Evolutionary conservation across 2,329 filamentous ascomycete genomes (phyloP), one percentile per base, ranked within the genome.

Genomic region (Aspergillus caelatus): DNA sequence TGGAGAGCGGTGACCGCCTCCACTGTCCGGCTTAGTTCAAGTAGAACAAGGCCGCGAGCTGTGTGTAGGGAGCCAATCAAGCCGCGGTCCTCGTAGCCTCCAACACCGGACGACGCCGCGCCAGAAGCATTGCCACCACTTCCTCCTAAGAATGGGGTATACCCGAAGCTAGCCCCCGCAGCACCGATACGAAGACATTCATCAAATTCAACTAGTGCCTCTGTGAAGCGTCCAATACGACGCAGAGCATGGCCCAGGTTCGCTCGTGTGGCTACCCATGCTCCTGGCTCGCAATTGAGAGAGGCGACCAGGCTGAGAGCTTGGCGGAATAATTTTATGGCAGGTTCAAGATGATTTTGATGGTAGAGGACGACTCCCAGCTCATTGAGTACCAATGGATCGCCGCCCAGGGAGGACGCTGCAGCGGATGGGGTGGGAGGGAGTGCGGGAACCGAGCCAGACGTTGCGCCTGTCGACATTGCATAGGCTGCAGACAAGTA

Each of bases 351-450:
- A 57, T 91, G 87, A 69, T 92, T 89, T 75, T 97, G 93, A 75
- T 98, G 93, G 74, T 97, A 99, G 68, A 93, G 90, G n/a, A 97
- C 93, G 4, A 98, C 89, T 4, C 94, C 96, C 80, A 98, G 90
- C 80, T 99, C 95, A 75, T 99, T 99, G 61, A 99, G 84, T 4
- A 99, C 87, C 7, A 98, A 81, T 0, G 95, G 95, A 71, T 99
- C 95, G 6, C 81, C 80, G 0, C 79, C 77, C 11, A 78, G 62
- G 1, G 72, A 67, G 1, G 71, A 68, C 2, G 69, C 65, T 14
- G 70, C 68, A 4, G 66, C 64, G 1, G 73, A 68, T 14, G 69
- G 64, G 21, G 69, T 67, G 1, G 65, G 63, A 26, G 72, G 67
- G 30, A 75, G 71, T 6, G 68, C 68, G 34, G 73, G 67, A 26